phyloP scores from a whole-genome alignment of 2,329 filamentous ascomycete species.

The Botrytis sinoallii region DNA sequence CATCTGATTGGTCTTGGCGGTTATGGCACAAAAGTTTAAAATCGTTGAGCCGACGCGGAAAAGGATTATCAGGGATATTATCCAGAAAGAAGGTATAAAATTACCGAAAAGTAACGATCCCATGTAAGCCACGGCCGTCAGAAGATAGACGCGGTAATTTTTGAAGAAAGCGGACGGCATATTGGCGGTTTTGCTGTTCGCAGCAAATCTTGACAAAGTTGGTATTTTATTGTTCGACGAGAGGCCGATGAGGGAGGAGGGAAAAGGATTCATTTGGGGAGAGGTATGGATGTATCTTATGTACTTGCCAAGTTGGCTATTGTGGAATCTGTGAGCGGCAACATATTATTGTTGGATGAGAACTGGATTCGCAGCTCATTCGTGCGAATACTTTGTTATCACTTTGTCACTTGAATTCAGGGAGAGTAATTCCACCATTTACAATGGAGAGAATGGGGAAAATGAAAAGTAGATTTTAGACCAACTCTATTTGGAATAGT shows the following conservation, averaged over 20 bases:
- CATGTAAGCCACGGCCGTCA: conserved; percentile 32
- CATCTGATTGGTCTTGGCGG: not conserved
- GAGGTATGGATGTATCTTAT: conserved; percentile 4
- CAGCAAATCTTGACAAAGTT: not conserved
- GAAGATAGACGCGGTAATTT: conserved; percentile 29
- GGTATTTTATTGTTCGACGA: conserved; percentile 7
- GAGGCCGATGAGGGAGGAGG: conserved; percentile 7
- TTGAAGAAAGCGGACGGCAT: conserved; percentile 27
- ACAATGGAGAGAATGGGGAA: not conserved
- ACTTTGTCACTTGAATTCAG: not conserved
- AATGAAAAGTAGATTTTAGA: not conserved
- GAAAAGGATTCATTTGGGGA: not conserved
- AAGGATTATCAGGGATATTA: not conserved
- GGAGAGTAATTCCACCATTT: conserved; percentile 18
- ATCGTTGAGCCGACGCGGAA: not conserved
- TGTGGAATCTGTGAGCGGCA: not conserved
- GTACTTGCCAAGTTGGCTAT: conserved; percentile 3
- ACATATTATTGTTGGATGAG: not conserved
- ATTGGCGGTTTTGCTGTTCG: conserved; percentile 11
- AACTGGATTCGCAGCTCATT: not conserved
- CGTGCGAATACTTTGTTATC: conserved; percentile 13
- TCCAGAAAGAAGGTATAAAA: not conserved
- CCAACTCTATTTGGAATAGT: conserved; percentile 5
- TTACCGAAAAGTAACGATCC: conserved; percentile 33
- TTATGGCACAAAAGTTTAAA: not conserved